A percentile compares a stretch with the other conserved stretches of the same genome.
Evolutionary conservation across 2,329 filamentous ascomycete species (phyloP).

Genomic region (Cordyceps militaris): DNA sequence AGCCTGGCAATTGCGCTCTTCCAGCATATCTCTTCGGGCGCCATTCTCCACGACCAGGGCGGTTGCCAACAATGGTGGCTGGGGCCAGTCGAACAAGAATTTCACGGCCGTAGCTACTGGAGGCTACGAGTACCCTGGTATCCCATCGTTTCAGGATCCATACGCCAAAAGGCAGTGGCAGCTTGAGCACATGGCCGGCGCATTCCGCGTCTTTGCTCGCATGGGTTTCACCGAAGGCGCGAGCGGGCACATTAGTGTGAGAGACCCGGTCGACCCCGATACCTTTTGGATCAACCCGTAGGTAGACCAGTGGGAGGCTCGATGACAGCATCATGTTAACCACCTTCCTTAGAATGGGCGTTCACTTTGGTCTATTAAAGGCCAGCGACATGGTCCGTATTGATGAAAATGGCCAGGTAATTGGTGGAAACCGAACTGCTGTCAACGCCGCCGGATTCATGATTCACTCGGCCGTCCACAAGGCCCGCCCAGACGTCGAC

Average conservation of each 20-base stretch:
- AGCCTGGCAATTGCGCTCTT: not conserved
- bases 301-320: not conserved
- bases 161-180: conserved; percentile 52
- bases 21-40: not conserved
- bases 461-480: conserved; percentile 63
- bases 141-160: conserved; percentile 35
- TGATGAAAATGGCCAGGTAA: conserved; percentile 51
- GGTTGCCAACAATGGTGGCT: not conserved
- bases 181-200: conserved; percentile 57
- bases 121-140: conserved; percentile 22
- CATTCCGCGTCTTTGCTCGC: conserved; percentile 36
- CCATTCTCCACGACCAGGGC: not conserved
- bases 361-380: conserved; percentile 60
- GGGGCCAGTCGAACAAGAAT: not conserved
- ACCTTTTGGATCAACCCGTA: conserved; percentile 54
- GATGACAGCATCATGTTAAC: not conserved
- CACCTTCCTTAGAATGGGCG: conserved; percentile 34
- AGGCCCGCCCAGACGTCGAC: conserved; percentile 56
- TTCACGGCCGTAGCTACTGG: not conserved
- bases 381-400: conserved; percentile 63
- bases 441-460: conserved; percentile 62
- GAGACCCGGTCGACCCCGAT: conserved; percentile 55
- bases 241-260: conserved; percentile 55
- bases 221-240: conserved; percentile 25
- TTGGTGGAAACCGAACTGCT: conserved; percentile 54